Evolutionary conservation across 441 rosid genomes (phyloP).

Genomic region (Codiaeum variegatum): DNA sequence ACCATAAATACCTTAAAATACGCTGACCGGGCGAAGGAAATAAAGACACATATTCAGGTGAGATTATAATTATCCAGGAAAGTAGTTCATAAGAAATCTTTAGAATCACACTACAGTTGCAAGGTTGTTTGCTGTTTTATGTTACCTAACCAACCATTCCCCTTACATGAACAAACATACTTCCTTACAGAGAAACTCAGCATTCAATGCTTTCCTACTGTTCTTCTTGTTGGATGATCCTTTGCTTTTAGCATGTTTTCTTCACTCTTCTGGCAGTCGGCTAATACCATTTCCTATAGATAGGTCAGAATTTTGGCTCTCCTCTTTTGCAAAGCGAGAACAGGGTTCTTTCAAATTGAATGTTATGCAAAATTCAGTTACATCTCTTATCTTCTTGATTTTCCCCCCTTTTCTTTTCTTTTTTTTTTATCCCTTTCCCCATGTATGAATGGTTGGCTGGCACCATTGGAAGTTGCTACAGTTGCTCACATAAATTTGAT

Average conservation of each 20-base stretch:
- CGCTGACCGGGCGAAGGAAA: constrained; percentile 95
- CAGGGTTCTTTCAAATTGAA: not conserved
- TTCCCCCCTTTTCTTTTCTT: no score
- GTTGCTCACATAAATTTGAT: constrained; percentile 4
- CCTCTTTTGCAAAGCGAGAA: not conserved
- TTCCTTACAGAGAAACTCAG: not conserved
- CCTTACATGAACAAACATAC: not conserved
- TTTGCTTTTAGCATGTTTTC: not conserved
- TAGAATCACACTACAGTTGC: not conserved
- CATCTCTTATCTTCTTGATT: not conserved
- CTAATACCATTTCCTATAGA: not conserved
- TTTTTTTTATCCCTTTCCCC: not conserved
- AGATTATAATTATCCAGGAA: constrained; percentile 13
- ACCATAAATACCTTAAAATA: constrained; percentile 87
- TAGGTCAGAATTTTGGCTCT: not conserved
- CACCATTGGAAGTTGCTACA: not conserved
- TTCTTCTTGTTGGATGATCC: not conserved
- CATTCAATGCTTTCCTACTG: no score
- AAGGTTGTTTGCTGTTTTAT: not conserved
- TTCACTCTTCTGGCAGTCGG: not conserved
- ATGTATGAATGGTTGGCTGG: not conserved
- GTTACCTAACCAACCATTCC: not conserved
- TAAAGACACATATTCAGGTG: constrained; percentile 91
- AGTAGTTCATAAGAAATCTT: not conserved
- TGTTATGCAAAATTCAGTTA: not conserved